phyloP scores from a whole-genome alignment of 1,284 basidiomycete species.

The Malassezia yamatoensis region DNA sequence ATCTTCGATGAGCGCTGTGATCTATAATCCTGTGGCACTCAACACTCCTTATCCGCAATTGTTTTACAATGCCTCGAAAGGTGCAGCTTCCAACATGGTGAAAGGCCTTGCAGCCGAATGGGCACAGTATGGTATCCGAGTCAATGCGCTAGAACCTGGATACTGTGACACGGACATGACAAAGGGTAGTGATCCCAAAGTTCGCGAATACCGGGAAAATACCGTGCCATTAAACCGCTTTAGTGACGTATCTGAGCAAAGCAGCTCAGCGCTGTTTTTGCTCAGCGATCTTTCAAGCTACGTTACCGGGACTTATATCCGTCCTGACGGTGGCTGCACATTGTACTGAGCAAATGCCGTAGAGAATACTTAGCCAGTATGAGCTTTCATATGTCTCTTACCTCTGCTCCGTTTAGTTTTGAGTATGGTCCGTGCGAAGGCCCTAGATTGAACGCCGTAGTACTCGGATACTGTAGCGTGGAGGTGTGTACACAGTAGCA shows the following conservation, averaged over 20 bases:
- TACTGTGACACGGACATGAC: conserved; percentile 49
- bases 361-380: too few species aligned
- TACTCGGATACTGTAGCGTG: too few species aligned
- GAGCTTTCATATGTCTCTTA: too few species aligned
- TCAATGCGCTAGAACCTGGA: conserved; percentile 45
- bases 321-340: conserved; percentile 45
- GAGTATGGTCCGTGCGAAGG: too few species aligned
- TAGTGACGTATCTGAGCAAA: conserved; percentile 46
- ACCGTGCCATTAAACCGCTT: conserved; percentile 43
- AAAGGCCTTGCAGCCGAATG: conserved; percentile 48
- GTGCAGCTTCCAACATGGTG: conserved; percentile 47
- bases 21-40: conserved; percentile 46
- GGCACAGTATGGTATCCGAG: conserved; percentile 43
- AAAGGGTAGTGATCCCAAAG: conserved; percentile 41
- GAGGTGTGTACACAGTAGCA: too few species aligned
- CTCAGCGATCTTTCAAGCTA: conserved; percentile 43
- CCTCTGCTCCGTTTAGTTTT: too few species aligned
- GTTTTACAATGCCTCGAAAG: conserved; percentile 47
- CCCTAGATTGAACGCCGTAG: too few species aligned
- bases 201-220: conserved; percentile 44
- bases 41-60: conserved; percentile 43
- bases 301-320: conserved; percentile 35
- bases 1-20: conserved; percentile 46
- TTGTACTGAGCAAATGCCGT: conserved; percentile 27
- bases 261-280: conserved; percentile 39